Conservation (phyloP, 345 rosid genomes). For the Limnanthes douglasii region DNA sequence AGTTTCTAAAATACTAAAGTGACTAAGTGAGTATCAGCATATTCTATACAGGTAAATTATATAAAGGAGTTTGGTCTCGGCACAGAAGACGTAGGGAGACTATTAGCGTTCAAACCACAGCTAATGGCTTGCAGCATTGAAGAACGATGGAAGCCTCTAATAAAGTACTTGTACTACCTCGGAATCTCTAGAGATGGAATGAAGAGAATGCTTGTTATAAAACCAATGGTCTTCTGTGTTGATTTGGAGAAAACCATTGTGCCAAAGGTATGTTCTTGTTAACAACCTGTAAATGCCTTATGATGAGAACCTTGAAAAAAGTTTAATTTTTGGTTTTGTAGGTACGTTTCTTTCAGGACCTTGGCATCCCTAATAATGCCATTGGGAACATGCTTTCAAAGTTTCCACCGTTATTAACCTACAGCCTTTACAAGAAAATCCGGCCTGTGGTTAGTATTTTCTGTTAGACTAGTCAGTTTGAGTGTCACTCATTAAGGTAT, state of each 20-base stretch:
- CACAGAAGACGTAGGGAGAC: conserved; percentile 55
- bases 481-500: too few species aligned
- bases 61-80: conserved; percentile 80
- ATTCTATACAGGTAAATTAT: conserved; percentile 47
- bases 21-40: too few species aligned
- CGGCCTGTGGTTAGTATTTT: conserved; percentile 65
- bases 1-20: not conserved
- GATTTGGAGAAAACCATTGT: conserved; percentile 53
- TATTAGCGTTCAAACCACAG: conserved; percentile 75
- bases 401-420: conserved; percentile 68
- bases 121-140: conserved; percentile 76
- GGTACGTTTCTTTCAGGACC: conserved; percentile 71
- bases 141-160: conserved; percentile 81
- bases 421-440: conserved; percentile 78
- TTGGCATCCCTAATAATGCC: conserved; percentile 71
- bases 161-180: conserved; percentile 69
- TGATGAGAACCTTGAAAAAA: too few species aligned
- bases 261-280: conserved; percentile 39
- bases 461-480: conserved; percentile 1
- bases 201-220: conserved; percentile 71
- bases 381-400: conserved; percentile 85
- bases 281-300: too few species aligned
- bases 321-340: conserved; percentile 15
- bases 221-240: conserved; percentile 75
- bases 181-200: conserved; percentile 80